Evolutionary conservation across 1,284 basidiomycete genomes (phyloP).

Genomic region (Trametes hirsuta): DNA sequence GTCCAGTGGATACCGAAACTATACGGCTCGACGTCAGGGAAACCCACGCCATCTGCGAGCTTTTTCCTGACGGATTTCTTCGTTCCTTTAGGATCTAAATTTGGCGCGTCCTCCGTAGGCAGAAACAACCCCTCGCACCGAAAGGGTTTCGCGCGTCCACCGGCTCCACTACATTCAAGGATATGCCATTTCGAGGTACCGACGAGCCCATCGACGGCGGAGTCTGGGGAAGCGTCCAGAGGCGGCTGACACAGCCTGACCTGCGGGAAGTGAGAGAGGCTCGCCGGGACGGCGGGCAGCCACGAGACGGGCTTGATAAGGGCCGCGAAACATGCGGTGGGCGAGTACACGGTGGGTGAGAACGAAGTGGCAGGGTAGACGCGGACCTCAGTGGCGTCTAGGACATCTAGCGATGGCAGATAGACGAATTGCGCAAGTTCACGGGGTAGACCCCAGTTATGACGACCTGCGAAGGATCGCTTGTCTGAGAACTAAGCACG

Average conservation of each 20-base stretch:
- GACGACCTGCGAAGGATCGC: conserved; percentile 8
- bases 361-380: conserved; percentile 22
- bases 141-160: conserved; percentile 17
- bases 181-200: conserved; percentile 15
- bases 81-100: not conserved
- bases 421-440: conserved; percentile 25
- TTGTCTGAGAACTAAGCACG: not conserved
- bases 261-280: conserved; percentile 12
- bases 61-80: conserved; percentile 6
- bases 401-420: conserved; percentile 19
- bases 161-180: conserved; percentile 9
- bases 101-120: conserved; percentile 8
- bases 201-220: conserved; percentile 14
- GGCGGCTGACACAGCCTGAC: conserved; percentile 23
- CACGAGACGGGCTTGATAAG: conserved; percentile 23
- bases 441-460: conserved; percentile 22
- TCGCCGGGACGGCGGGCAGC: conserved; percentile 19
- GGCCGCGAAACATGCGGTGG: conserved; percentile 19
- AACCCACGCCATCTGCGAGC: conserved; percentile 19
- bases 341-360: conserved; percentile 15
- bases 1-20: conserved; percentile 21
- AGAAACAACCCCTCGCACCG: conserved; percentile 16
- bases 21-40: conserved; percentile 23
- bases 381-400: conserved; percentile 19
- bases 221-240: conserved; percentile 12